These are phyloP conservation scores for Solanum okadae DNA, from an alignment of 257 asterid species.

Conservation along the genomic window DNA sequence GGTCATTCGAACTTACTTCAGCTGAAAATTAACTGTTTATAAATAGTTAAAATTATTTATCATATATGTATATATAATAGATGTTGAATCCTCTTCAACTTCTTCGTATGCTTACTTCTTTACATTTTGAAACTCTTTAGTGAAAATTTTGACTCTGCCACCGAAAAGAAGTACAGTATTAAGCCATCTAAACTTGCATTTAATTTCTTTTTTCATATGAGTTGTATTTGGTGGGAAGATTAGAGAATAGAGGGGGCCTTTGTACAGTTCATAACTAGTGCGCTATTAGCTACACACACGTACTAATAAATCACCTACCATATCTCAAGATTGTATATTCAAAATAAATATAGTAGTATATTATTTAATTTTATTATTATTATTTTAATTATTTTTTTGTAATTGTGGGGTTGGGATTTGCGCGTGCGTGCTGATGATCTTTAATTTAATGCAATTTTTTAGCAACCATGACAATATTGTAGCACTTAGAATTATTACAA, in stretches of 20 bases:
- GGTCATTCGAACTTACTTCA: rapidly evolving
- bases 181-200: not conserved
- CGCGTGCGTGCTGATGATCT: not conserved
- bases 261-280: not conserved
- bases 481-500: not conserved
- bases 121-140: rapidly evolving
- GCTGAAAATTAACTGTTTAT: not conserved
- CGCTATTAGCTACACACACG: not conserved
- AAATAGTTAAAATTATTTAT: not conserved
- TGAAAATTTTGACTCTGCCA: rapidly evolving
- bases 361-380: too few relatives aligned
- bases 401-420: not conserved
- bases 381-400: not conserved
- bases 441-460: not conserved
- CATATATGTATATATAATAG: not conserved
- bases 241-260: not conserved
- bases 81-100: not conserved
- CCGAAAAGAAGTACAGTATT: rapidly evolving
- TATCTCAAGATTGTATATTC: not conserved
- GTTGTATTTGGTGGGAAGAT: not conserved
- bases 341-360: not conserved
- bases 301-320: not conserved
- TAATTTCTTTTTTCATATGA: not conserved
- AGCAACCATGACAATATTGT: not conserved
- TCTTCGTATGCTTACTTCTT: not conserved